These are phyloP conservation scores for Rhodotorula sp. DNA, from an alignment of 1,284 basidiomycete species.

Conservation along the genomic window DNA sequence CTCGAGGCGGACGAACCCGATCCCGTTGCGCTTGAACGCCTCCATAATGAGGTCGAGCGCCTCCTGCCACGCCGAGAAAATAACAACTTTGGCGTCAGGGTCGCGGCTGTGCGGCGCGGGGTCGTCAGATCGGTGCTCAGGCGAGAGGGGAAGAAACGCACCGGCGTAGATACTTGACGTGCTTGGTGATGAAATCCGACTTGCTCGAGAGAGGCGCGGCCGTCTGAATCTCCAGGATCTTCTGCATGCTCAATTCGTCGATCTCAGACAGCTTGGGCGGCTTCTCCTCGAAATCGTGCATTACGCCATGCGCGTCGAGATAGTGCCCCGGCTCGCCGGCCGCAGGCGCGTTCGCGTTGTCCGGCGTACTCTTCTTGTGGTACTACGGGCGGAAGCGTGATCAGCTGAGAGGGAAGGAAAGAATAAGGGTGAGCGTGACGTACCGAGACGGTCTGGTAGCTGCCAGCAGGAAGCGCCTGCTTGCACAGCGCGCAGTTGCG, in stretches of 20 bases:
- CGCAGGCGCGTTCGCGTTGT: background rate
- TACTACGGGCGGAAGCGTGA: background rate
- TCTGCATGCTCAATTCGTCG: conserved; percentile 5
- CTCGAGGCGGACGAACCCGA: conserved; percentile 43
- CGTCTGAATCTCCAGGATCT: conserved; percentile 28
- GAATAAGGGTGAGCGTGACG: background rate
- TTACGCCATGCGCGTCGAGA: conserved; percentile 19
- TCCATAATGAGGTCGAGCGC: conserved; percentile 37
- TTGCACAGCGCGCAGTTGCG: conserved; percentile 35
- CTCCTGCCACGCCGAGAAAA: conserved; percentile 43
- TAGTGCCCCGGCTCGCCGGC: background rate
- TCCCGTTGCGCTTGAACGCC: conserved; percentile 36
- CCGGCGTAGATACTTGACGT: conserved; percentile 32
- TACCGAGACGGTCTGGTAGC: conserved; percentile 28
- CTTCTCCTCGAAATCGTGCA: conserved; percentile 14
- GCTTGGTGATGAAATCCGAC: conserved; percentile 42
- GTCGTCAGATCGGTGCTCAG: no score
- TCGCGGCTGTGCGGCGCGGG: conserved; percentile 24
- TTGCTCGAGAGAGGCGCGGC: conserved; percentile 36
- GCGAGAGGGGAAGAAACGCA: background rate
- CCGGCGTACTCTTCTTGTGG: background rate
- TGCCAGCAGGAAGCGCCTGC: conserved; percentile 7
- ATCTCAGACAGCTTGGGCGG: conserved; percentile 17
- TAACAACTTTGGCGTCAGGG: conserved; percentile 43
- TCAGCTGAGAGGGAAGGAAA: background rate